A percentile compares a stretch with the other conserved stretches of the same genome.
Conservation (phyloP, 148 eudicot species). For the Heliamphora exappendiculata region DNA sequence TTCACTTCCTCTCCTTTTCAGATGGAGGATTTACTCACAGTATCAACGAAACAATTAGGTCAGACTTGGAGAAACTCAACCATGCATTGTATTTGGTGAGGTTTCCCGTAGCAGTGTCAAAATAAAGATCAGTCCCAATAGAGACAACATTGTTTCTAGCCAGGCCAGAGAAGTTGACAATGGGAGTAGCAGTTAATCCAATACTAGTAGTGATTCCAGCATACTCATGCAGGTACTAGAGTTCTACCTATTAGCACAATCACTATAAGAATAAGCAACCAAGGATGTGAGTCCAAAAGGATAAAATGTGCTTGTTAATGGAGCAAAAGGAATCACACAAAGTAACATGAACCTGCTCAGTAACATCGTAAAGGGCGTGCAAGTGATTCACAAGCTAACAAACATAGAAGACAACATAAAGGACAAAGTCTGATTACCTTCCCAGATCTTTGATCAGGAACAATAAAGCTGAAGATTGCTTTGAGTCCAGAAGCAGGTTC, state of each 20-base stretch:
- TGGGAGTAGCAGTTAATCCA: slow-evolving; percentile 81
- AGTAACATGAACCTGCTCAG: neutral
- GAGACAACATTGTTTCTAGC: slow-evolving; percentile 50
- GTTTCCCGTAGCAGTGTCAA: slow-evolving; percentile 73
- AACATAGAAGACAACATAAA: neutral
- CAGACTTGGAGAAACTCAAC: slow-evolving; percentile 51
- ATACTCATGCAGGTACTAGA: slow-evolving; percentile 86
- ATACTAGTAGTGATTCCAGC: slow-evolving; percentile 89
- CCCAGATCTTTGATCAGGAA: slow-evolving; percentile 84
- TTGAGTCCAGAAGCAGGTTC: slow-evolving; percentile 88
- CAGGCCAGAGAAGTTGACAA: slow-evolving; percentile 86
- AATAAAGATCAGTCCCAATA: slow-evolving; percentile 80
- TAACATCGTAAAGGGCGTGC: neutral
- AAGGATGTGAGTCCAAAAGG: neutral
- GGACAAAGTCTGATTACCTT: slow-evolving; percentile 39
- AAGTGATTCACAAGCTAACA: neutral
- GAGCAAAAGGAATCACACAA: neutral
- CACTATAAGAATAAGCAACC: neutral
- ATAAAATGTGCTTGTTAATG: neutral
- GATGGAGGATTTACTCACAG: slow-evolving; percentile 48
- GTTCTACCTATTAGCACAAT: slow-evolving; percentile 56
- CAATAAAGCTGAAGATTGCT: slow-evolving; percentile 73
- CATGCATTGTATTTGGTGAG: slow-evolving; percentile 83
- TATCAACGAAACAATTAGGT: slow-evolving; percentile 71
- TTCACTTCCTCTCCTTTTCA: neutral